Percentiles rank a stretch among this genome's conserved stretches.
These are phyloP conservation scores for Cladosporium oxysporum DNA, from an alignment of 2,329 filamentous ascomycete genomes.

Conservation along the genomic window DNA sequence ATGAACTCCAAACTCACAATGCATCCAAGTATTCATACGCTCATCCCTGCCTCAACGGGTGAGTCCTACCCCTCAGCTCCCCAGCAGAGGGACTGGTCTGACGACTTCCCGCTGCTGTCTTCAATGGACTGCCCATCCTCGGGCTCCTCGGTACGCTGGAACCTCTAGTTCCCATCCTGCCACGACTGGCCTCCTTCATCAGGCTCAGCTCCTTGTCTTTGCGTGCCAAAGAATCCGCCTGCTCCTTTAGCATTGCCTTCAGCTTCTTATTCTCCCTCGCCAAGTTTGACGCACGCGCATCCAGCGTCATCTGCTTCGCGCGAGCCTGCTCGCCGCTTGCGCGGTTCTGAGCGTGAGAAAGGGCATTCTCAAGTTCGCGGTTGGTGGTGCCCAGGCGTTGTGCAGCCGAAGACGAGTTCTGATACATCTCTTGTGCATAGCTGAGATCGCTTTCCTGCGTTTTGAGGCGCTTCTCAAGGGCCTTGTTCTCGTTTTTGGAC, in stretches of 20 bases:
- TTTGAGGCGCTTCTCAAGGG: constrained; percentile 35
- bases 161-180: constrained; percentile 39
- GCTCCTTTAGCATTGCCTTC: constrained; percentile 30
- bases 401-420: constrained; percentile 55
- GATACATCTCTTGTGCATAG: constrained; percentile 61
- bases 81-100: constrained; percentile 35
- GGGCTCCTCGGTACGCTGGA: constrained; percentile 41
- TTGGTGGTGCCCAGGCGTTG: constrained; percentile 52
- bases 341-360: constrained; percentile 28
- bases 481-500: constrained; percentile 29
- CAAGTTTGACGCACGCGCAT: constrained; percentile 27
- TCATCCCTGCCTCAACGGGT: constrained; percentile 17
- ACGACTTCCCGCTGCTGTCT: constrained; percentile 31
- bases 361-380: constrained; percentile 45
- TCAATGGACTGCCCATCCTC: constrained; percentile 35
- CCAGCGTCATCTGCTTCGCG: constrained; percentile 29
- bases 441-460: constrained; percentile 52
- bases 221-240: constrained; percentile 33
- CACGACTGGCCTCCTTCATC: constrained; percentile 36
- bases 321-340: constrained; percentile 34
- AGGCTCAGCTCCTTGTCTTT: constrained; percentile 39
- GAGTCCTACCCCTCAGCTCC: constrained; percentile 24
- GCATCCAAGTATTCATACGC: not conserved
- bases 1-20: not conserved
- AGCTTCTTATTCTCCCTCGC: constrained; percentile 33